Base-by-base conservation (phyloP, 2,329 filamentous ascomycete genomes). In the Pseudohalonectria lignicola region DNA sequence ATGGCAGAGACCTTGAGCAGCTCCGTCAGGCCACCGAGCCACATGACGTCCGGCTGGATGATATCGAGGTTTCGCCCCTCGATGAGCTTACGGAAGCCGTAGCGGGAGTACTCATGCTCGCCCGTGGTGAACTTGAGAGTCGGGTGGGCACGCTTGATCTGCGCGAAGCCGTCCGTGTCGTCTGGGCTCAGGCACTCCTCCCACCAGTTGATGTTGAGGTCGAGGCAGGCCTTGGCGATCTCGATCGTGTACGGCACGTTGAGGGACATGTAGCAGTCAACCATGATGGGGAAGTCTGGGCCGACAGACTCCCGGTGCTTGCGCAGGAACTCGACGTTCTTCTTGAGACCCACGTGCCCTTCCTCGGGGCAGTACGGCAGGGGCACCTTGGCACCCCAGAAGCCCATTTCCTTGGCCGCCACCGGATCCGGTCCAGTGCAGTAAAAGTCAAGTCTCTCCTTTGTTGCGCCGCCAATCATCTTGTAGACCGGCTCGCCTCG, bases 211-310 rank as follows among this genome's bases (percentile, higher is more conserved):
- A 95, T 88, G 59, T 90, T 74, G 47, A 94, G 73, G 48, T 87
- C 79, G 49, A 85, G 75, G 55, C 82, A 86, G 37, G 80, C 82
- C 62, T 88, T 84, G 43, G 84, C 88, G 18, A 95, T 71, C 60
- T 94, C 82, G 49, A 95, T 94, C 4, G 86, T 94, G 64, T 95
- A 95, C 1, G 84, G 67, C 19, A 95, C 88, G 52, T 88, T 94
- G 53, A 95, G 67, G 48, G 83, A 88, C 88, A 95, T 95, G 64
- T 94, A 95, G 69, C 88, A 95, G 64, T 95, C 88, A 5, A 95
- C 88, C 69, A 93, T 88, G 47, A 95, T 71, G 33, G 88, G 88
- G 57, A 92, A 95, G 57, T 94, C 84, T 0, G 86, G 84, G 0
- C 88, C 88, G 31, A 95, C 82, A 39, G 76, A 76, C 54, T 87